Evolutionary conservation across 306 rosid species (phyloP).

Genomic region (Pterocarpus macrocarpus): DNA sequence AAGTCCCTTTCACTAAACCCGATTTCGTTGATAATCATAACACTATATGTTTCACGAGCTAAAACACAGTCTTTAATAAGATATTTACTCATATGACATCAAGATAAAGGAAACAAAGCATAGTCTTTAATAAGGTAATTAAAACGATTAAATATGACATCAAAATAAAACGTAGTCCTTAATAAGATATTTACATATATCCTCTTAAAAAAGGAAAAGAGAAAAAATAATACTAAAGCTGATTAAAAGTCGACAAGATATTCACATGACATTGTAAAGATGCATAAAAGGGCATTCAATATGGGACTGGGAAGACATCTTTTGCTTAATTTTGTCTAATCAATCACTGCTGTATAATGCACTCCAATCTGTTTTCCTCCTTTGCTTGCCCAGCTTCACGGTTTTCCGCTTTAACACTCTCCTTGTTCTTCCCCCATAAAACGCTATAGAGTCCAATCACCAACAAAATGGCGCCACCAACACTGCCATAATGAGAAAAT

Average conservation of each 20-base stretch:
- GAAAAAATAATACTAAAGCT: not conserved
- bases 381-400: slow-evolving; percentile 48
- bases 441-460: slow-evolving; percentile 82
- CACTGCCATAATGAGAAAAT: slow-evolving; percentile 51
- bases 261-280: slow-evolving; percentile 27
- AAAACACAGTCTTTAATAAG: too few relatives aligned
- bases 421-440: slow-evolving; percentile 88
- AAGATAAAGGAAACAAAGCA: too few relatives aligned
- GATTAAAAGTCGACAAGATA: slow-evolving; percentile 28
- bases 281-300: slow-evolving; percentile 13
- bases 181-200: not conserved
- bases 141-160: not conserved
- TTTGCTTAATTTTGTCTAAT: slow-evolving; percentile 28
- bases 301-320: slow-evolving; percentile 10
- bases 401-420: slow-evolving; percentile 43
- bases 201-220: not conserved
- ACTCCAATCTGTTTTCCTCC: slow-evolving; percentile 59
- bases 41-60: too few relatives aligned
- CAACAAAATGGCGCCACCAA: slow-evolving; percentile 80
- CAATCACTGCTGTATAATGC: slow-evolving; percentile 59
- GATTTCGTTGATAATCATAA: too few relatives aligned
- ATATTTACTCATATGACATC: too few relatives aligned
- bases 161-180: not conserved
- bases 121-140: not conserved
- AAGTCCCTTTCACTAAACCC: too few relatives aligned